Evolutionary conservation across 1,139 yeast genomes (phyloP).

Genomic region (Hansenula lynferdii): DNA sequence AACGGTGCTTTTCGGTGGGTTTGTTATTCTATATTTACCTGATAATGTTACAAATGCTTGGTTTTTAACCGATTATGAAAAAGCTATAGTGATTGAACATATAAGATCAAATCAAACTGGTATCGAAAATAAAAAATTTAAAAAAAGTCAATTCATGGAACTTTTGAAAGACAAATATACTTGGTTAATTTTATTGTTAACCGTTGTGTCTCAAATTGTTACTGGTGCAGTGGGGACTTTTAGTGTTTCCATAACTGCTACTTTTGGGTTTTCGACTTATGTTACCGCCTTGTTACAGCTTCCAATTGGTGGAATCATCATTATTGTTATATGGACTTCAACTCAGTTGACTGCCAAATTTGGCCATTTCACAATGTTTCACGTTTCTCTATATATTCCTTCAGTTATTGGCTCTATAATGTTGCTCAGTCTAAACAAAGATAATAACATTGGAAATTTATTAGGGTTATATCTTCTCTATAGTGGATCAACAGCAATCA

Average conservation of each 20-base stretch:
- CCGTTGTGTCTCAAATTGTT: conserved; percentile 31
- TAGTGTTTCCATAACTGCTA: conserved; percentile 30
- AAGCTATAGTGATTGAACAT: conserved; percentile 36
- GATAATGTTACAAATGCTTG: conserved; percentile 37
- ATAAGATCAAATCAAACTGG: conserved; percentile 40
- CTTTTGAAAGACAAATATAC: conserved; percentile 40
- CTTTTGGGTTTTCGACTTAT: conserved; percentile 32
- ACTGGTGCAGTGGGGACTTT: conserved; percentile 32
- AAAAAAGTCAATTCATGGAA: conserved; percentile 37
- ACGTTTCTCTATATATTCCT: conserved; percentile 34
- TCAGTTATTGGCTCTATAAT: conserved; percentile 40
- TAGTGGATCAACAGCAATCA: conserved; percentile 35
- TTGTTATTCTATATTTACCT: conserved; percentile 36
- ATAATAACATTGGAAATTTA: conserved; percentile 36
- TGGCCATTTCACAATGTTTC: conserved; percentile 26
- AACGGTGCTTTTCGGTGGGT: conserved; percentile 41
- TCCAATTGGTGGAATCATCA: conserved; percentile 40
- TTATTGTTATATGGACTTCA: conserved; percentile 31
- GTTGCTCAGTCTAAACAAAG: conserved; percentile 31
- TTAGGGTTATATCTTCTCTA: conserved; percentile 36
- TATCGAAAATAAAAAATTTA: conserved; percentile 39
- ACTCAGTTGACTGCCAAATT: conserved; percentile 22
- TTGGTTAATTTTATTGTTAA: conserved; percentile 33
- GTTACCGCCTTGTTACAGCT: conserved; percentile 45
- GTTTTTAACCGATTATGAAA: conserved; percentile 34